Evolutionary conservation across 108 stramenopile genomes (phyloP).

Genomic region (Epipyxis sp.): DNA sequence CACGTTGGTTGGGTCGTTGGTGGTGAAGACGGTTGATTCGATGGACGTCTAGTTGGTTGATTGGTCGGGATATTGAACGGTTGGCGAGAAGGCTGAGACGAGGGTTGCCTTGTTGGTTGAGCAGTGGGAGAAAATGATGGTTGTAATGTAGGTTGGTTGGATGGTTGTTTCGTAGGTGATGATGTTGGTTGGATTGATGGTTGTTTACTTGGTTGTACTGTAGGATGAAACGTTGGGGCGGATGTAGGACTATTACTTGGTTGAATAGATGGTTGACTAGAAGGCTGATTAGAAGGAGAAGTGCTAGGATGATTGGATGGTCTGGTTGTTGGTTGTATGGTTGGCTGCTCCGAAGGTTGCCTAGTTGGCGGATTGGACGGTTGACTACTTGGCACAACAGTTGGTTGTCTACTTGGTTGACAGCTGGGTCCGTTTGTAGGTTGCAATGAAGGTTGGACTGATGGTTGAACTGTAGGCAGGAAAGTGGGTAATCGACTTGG

Average conservation of each 20-base stretch:
- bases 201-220: background rate
- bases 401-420: slow-evolving; percentile 9
- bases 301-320: background rate
- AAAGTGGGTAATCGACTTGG: slow-evolving; percentile 9
- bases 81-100: slow-evolving; percentile 15
- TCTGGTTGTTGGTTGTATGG: background rate
- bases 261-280: background rate
- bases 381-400: too few species aligned
- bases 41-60: background rate
- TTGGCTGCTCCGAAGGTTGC: background rate
- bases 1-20: background rate
- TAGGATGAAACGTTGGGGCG: background rate
- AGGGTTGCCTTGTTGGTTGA: slow-evolving; percentile 15
- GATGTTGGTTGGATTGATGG: background rate
- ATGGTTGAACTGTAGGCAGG: slow-evolving; percentile 11
- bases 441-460: background rate
- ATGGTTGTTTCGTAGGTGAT: background rate
- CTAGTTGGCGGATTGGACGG: too few species aligned
- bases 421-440: background rate
- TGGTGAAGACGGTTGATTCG: background rate
- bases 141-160: background rate
- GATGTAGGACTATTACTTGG: background rate
- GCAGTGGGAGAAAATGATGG: slow-evolving; percentile 11
- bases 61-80: background rate
- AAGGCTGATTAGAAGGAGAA: background rate